Evolutionary conservation across 148 eudicot species (phyloP).

Genomic region (Dianthus caryophyllus): DNA sequence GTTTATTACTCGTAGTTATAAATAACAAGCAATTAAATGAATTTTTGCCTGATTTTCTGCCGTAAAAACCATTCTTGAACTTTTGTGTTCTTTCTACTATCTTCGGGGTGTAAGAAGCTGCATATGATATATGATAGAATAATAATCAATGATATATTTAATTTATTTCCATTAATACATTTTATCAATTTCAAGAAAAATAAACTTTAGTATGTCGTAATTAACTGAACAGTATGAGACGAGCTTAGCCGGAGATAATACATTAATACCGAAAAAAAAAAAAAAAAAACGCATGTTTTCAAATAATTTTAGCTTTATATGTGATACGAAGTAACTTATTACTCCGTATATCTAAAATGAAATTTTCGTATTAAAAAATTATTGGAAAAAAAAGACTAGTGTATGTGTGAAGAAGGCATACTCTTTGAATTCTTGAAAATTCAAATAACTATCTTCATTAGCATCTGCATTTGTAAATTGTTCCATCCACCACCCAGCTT

Average conservation of each 20-base stretch:
- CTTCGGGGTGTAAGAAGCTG: conserved; percentile 49
- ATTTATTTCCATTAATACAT: too few species aligned
- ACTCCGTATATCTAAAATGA: too few species aligned
- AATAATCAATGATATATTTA: too few species aligned
- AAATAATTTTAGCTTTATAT: too few species aligned
- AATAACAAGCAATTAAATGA: too few species aligned
- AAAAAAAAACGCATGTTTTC: neutral
- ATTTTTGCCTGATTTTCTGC: conserved; percentile 33
- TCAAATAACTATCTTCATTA: conserved; percentile 29
- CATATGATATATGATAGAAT: neutral
- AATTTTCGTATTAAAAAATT: too few species aligned
- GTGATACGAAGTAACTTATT: too few species aligned
- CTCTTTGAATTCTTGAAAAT: conserved; percentile 36
- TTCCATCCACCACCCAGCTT: conserved; percentile 52
- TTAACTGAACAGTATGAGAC: too few species aligned
- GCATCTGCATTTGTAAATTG: conserved; percentile 44
- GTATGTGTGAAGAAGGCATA: conserved; percentile 4
- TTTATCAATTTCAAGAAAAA: too few species aligned
- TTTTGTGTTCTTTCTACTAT: conserved; percentile 26
- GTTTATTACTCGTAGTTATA: too few species aligned
- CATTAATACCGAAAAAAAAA: neutral
- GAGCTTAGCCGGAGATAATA: neutral
- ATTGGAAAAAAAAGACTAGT: too few species aligned
- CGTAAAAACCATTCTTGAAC: conserved; percentile 35
- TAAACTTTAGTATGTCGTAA: too few species aligned